Evolutionary conservation across 768 basidiomycete genomes (phyloP).

Genomic region (Xerocomellus chrysenteron): DNA sequence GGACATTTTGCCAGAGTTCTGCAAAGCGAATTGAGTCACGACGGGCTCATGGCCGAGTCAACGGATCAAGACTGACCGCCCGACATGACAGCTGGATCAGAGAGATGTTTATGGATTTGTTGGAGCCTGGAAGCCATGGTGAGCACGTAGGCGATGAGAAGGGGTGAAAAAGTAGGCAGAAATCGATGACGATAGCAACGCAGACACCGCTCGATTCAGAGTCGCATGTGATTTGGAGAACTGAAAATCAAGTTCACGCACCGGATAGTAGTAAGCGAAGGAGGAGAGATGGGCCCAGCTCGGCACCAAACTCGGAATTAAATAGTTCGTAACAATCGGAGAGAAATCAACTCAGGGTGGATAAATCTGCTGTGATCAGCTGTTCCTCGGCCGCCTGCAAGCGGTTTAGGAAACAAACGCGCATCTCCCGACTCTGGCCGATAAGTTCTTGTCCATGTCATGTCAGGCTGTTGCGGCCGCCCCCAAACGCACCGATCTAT

Average conservation of each 20-base stretch:
- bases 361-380: too few relatives aligned
- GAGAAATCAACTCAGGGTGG: neutral
- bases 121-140: conserved; percentile 58
- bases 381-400: too few relatives aligned
- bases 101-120: conserved; percentile 58
- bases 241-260: neutral
- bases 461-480: neutral
- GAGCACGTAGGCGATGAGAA: neutral
- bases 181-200: neutral
- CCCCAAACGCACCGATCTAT: neutral
- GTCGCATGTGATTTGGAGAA: conserved; percentile 22
- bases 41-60: neutral
- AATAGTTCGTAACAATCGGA: neutral
- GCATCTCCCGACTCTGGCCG: conserved; percentile 7
- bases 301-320: neutral
- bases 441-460: neutral
- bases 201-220: neutral
- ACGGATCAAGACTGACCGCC: conserved; percentile 45
- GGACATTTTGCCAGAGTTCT: conserved; percentile 77
- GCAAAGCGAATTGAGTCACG: conserved; percentile 5
- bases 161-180: neutral
- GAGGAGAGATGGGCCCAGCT: neutral
- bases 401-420: too few relatives aligned
- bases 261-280: neutral
- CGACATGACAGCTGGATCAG: conserved; percentile 43